Percentiles rank a stretch among this genome's conserved stretches.
phyloP scores from a whole-genome alignment of 2,329 filamentous ascomycete genomes.

The Ophiostoma triangulosporum region DNA sequence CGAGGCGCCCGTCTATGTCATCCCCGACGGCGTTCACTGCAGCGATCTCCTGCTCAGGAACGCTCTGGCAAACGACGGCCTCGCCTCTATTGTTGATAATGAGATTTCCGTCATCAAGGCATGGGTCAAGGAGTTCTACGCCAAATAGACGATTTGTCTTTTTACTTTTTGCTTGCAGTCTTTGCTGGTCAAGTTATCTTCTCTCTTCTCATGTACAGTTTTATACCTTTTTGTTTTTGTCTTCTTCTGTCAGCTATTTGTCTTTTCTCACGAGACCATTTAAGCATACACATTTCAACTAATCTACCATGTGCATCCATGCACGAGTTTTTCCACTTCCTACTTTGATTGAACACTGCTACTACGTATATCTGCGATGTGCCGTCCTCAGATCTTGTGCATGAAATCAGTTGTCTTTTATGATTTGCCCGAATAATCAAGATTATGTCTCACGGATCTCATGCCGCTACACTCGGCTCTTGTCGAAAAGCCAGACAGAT shows the following conservation, averaged over 20 bases:
- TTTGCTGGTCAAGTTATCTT: background rate
- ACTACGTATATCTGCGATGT: no score
- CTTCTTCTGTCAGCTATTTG: no score
- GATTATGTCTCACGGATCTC: no score
- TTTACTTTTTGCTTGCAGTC: background rate
- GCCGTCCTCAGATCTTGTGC: no score
- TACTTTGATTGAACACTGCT: no score
- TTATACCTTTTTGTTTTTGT: background rate
- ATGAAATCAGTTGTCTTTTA: no score
- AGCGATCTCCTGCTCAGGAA: conserved; percentile 20
- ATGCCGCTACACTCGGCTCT: no score
- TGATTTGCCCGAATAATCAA: no score
- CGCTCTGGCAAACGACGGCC: conserved; percentile 20
- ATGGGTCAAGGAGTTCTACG: conserved; percentile 29
- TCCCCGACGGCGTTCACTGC: conserved; percentile 28
- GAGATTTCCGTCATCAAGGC: conserved; percentile 36
- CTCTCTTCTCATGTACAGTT: background rate
- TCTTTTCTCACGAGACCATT: background rate
- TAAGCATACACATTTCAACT: background rate
- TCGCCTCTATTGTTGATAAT: conserved; percentile 34
- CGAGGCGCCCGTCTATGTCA: conserved; percentile 21
- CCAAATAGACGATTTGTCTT: background rate
- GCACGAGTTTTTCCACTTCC: background rate
- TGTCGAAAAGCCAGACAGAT: no score
- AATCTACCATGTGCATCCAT: background rate